Evolutionary conservation across 2,329 filamentous ascomycete genomes (phyloP).

Genomic region (Cladophialophora yegresii): DNA sequence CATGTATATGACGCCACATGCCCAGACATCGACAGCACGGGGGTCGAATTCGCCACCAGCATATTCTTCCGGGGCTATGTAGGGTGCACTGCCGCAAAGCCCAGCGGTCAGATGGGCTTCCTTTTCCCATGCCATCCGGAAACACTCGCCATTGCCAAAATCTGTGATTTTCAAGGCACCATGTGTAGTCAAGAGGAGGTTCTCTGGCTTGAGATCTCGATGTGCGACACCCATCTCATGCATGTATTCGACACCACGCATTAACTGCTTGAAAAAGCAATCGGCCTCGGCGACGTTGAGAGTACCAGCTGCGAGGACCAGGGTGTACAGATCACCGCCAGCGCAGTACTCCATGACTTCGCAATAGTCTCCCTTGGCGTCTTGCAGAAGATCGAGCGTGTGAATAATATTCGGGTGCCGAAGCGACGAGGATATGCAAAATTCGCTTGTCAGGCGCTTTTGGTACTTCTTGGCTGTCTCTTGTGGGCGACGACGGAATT

Average conservation of each 20-base stretch:
- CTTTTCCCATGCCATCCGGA: constrained; percentile 99
- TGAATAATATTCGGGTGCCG: constrained; percentile 98
- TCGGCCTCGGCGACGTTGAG: constrained; percentile 91
- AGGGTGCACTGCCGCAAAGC: constrained; percentile 92
- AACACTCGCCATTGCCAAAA: constrained; percentile 98
- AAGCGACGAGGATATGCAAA: constrained; percentile 96
- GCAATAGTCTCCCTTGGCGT: constrained; percentile 95
- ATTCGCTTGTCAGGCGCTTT: constrained; percentile 94
- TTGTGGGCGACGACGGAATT: constrained; percentile 90
- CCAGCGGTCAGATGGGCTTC: constrained; percentile 98
- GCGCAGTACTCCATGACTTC: constrained; percentile 99
- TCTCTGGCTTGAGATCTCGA: constrained; percentile 94
- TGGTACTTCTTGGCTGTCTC: constrained; percentile 97
- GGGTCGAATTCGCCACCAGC: constrained; percentile 94
- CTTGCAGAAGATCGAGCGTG: constrained; percentile 90
- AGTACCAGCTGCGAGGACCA: constrained; percentile 87
- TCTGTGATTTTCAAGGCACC: constrained; percentile 96
- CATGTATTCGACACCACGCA: constrained; percentile 98
- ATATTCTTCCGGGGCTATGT: constrained; percentile 97
- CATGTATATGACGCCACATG: constrained; percentile 99
- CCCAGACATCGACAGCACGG: constrained; percentile 96
- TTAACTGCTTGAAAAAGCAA: constrained; percentile 98
- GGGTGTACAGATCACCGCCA: constrained; percentile 90
- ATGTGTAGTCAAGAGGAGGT: constrained; percentile 87
- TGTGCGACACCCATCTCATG: constrained; percentile 99